Base-by-base conservation (phyloP, 495 filamentous ascomycete genomes). In the Penicillium arizonense region DNA sequence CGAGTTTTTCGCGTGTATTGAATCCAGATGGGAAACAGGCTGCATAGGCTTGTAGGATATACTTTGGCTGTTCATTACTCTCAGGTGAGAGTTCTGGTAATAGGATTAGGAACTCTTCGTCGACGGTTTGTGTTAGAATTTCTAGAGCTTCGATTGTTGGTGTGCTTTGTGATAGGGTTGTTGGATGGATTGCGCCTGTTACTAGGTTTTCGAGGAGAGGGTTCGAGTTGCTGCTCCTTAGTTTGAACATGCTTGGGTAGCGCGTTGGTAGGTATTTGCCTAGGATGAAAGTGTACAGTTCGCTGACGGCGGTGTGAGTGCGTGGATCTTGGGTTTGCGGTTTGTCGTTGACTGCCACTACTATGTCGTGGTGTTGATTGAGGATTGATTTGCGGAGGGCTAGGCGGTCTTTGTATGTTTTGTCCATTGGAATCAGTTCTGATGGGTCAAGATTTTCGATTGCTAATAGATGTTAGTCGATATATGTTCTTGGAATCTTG, bases 1-100 rank as follows among this genome's bases (percentile, higher is more conserved):
- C 82, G 9, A 92, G 77, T 60, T 91, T 93, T 34, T 76, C 48
- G 11, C 73, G 63, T 1, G 85, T 81, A 35, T 85, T 75, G 61
- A 93, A 91, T 2, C 90, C 89, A 11, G 81, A 75, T 0, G 91
- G 88, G 55, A 85, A 91, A 64, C 86, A 89, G 44, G 82, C 82
- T 13, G 82, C 71, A 60, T 87, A 93, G 3, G 83, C 88, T 55
- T 84, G 70, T 13, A 88, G 78, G 21, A 74, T 71, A 61, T 91
- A 92, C 26, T 58, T 61, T 4, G 54, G 42, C n/a, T 57, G 44
- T 18, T 61, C 50, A 0, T 28, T 36, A 2, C 40, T 37, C 4
- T 37, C 23, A 11, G 33, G 30, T 13, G 26, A 42, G 1, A 40
- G 52, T 2, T 73, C 71, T 1, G 87, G 87, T 8, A 86, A 71